phyloP scores from a whole-genome alignment of 305 asterid genomes.

The Fraxinus nigra region DNA sequence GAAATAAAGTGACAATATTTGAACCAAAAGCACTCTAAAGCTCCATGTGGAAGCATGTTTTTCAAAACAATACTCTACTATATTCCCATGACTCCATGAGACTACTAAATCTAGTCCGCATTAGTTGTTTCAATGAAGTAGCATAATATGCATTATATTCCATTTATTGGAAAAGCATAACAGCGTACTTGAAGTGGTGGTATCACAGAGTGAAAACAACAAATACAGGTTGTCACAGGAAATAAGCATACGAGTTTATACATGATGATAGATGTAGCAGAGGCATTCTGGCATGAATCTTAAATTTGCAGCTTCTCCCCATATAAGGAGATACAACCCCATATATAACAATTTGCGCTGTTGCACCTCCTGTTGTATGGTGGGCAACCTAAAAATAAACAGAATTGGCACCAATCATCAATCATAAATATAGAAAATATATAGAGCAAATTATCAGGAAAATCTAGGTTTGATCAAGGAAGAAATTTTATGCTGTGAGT shows the following conservation, averaged over 20 bases:
- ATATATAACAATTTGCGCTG: slow-evolving; percentile 87
- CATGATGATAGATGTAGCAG: slow-evolving; percentile 96
- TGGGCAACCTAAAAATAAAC: slow-evolving; percentile 69
- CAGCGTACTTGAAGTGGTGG: slow-evolving; percentile 2
- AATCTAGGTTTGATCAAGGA: not conserved
- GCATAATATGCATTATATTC: not conserved
- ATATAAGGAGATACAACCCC: slow-evolving; percentile 95
- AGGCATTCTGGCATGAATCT: slow-evolving; percentile 99
- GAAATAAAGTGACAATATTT: not conserved
- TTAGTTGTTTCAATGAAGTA: not conserved
- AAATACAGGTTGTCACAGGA: slow-evolving; percentile 7
- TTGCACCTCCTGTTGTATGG: slow-evolving; percentile 96
- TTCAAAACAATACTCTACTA: not conserved
- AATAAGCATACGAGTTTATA: slow-evolving; percentile 42
- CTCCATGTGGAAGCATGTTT: not conserved
- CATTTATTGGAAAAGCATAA: slow-evolving; percentile 1
- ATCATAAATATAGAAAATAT: slow-evolving; percentile 11
- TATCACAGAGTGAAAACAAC: not conserved
- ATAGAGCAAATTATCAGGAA: not conserved
- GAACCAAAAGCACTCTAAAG: not conserved
- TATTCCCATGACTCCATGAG: not conserved
- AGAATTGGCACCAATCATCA: slow-evolving; percentile 26
- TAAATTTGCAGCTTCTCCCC: slow-evolving; percentile 99
- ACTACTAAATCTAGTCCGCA: slow-evolving; percentile 1
- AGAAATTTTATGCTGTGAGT: not conserved